Conservation (phyloP, 1,284 basidiomycete genomes). For the Ustilago cynodontis region DNA sequence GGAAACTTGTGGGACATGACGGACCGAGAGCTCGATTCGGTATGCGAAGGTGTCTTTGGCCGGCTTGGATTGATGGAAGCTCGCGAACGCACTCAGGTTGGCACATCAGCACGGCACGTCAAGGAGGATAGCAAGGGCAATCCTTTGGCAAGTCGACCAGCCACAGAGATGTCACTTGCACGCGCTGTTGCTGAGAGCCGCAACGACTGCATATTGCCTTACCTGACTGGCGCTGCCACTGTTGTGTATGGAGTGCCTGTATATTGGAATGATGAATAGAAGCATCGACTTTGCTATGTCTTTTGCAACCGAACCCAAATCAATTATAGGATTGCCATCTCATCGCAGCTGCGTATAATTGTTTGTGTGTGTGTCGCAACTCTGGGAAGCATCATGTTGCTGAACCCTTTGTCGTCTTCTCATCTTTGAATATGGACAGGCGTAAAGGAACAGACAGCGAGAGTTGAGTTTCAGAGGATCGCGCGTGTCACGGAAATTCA, state of each 20-base stretch:
- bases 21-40: conserved; percentile 93
- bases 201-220: conserved; percentile 86
- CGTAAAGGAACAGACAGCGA: neutral
- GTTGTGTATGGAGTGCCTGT: conserved; percentile 92
- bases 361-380: too few relatives aligned
- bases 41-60: conserved; percentile 86
- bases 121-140: conserved; percentile 25
- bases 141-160: conserved; percentile 29
- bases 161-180: conserved; percentile 75
- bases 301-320: neutral
- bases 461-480: neutral
- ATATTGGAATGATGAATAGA: conserved; percentile 43
- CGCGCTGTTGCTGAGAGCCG: conserved; percentile 84
- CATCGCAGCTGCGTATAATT: too few relatives aligned
- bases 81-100: conserved; percentile 48
- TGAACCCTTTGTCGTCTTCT: too few relatives aligned
- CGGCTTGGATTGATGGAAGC: conserved; percentile 75
- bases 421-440: neutral
- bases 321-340: too few relatives aligned
- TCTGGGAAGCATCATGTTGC: too few relatives aligned
- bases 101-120: conserved; percentile 29
- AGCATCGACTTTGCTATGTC: neutral
- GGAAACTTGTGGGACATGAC: conserved; percentile 99
- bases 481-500: neutral
- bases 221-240: conserved; percentile 93